A percentile compares a stretch with the other conserved stretches of the same genome.
Evolutionary conservation across 108 stramenopile genomes (phyloP).

Genomic region (Aurantiochytrium sp.): DNA sequence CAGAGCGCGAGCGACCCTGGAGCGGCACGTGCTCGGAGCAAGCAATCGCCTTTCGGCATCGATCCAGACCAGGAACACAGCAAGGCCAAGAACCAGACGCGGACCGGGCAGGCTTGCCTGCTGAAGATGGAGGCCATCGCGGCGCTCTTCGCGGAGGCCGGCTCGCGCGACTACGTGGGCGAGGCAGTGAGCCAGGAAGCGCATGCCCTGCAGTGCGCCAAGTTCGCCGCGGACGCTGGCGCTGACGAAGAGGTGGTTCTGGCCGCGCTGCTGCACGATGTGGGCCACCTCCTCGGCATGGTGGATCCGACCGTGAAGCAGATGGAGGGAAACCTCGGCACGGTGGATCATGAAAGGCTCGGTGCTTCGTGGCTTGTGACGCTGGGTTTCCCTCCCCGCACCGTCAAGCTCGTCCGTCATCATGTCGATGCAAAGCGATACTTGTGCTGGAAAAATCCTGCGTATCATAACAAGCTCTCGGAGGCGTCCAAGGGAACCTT

Average conservation of each 20-base stretch:
- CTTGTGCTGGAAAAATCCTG: constrained; percentile 23
- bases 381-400: constrained; percentile 20
- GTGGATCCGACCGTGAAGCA: neutral
- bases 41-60: no score
- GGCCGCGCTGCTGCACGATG: constrained; percentile 23
- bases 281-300: constrained; percentile 28
- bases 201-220: constrained; percentile 18
- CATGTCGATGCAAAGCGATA: constrained; percentile 35
- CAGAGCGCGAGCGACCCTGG: no score
- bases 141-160: neutral
- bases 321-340: constrained; percentile 30
- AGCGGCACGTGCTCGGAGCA: no score
- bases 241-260: neutral
- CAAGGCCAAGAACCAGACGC: no score
- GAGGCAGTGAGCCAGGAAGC: neutral
- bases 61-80: no score
- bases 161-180: constrained; percentile 11
- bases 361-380: constrained; percentile 15
- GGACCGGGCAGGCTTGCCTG: no score
- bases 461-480: constrained; percentile 23
- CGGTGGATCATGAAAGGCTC: constrained; percentile 24
- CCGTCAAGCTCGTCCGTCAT: neutral
- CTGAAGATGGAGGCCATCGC: neutral
- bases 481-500: constrained; percentile 26
- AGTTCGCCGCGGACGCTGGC: constrained; percentile 2